phyloP scores from a whole-genome alignment of 2,329 filamentous ascomycete genomes.

The Pseudocercospora eumusae region DNA sequence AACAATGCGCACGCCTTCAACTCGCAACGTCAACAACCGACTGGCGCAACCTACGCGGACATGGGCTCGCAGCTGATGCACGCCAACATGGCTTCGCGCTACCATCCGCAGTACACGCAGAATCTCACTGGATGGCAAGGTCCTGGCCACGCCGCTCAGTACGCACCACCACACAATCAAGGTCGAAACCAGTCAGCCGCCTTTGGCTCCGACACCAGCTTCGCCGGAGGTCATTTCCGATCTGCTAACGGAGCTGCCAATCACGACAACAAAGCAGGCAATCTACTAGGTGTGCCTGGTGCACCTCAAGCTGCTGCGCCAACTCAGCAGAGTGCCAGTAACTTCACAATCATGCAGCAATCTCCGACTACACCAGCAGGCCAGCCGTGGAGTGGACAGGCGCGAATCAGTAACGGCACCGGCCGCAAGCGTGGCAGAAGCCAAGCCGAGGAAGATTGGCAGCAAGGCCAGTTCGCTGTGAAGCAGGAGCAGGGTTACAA shows the following conservation, averaged over 20 bases:
- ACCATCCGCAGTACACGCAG: not conserved
- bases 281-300: slow-evolving; percentile 16
- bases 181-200: slow-evolving; percentile 10
- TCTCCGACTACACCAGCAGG: not conserved
- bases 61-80: not conserved
- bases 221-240: slow-evolving; percentile 11
- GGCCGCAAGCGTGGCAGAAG: slow-evolving; percentile 7
- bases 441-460: slow-evolving; percentile 6
- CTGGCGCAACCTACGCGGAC: not conserved
- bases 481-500: slow-evolving; percentile 5
- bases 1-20: not conserved
- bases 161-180: slow-evolving; percentile 1
- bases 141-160: not conserved
- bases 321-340: not conserved
- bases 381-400: not conserved
- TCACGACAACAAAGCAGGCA: slow-evolving; percentile 16
- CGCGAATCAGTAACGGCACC: not conserved
- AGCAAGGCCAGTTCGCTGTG: slow-evolving; percentile 1
- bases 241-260: slow-evolving; percentile 7
- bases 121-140: not conserved
- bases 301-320: slow-evolving; percentile 14
- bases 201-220: slow-evolving; percentile 19
- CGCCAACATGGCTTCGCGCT: slow-evolving; percentile 5
- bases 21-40: not conserved
- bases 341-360: slow-evolving; percentile 1